Base-by-base conservation (phyloP, 768 basidiomycete genomes). In the Nidularia pulvinata region DNA sequence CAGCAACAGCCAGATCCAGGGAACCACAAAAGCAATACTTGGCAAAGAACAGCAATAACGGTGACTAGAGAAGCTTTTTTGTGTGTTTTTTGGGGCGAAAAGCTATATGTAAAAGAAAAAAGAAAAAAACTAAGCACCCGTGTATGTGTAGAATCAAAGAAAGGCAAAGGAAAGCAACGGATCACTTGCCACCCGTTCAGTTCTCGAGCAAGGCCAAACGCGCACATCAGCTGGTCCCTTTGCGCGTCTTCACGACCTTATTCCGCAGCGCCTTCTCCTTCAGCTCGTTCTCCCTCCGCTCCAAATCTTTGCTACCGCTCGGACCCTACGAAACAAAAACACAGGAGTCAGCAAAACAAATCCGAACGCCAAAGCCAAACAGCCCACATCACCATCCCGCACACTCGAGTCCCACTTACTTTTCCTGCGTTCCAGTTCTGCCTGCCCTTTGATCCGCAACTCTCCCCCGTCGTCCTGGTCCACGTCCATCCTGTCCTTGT, bases 241-340 rank as follows among this genome's bases (percentile, higher is more conserved):
- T 90, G 58, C 89, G 75, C 33, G 86, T 88, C 63, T 86, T 77
- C 63, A 81, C 70, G 50, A 93, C 91, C 65, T 93, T 93, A 63
- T 93, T 92, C 62, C 91, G 80, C 64, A 93, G 67, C 11, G 91
- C 89, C 64, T 74, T 83, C 60, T 93, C 91, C 65, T 91, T 93
- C 55, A 93, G 64, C 62, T 93, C 91, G 57, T 81, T 91, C 63
- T 93, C 91, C 53, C 87, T 69, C 58, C 74, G 81, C 60, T 84
- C 82, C 45, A 93, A 71, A 35, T 89, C 89, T 50, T 61, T 72
- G 25, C 53, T 53, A 9, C 48, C 44, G 34, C 58, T 63, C 10
- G 34, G 48, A 43, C 46, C 61, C 67, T 65, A 53, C 33, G 62
- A 56, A 25, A 50, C 36, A 35, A 49, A 60, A 47, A 19, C 52